Conservation (phyloP, 768 basidiomycete species). For the Punctularia strigosozonata region DNA sequence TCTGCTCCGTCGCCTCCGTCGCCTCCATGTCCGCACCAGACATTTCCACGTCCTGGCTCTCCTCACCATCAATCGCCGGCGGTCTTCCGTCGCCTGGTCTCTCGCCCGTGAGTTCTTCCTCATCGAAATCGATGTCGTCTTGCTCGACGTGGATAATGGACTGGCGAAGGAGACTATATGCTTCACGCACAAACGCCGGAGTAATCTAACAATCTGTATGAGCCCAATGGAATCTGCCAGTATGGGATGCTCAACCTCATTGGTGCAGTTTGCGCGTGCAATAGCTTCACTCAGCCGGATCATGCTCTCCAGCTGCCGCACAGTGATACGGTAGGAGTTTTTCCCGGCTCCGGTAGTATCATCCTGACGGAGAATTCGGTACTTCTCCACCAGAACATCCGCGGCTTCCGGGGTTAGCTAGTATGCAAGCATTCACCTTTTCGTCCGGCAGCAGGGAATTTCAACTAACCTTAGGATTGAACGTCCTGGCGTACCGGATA, state of each 20-base stretch:
- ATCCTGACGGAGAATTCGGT: slow-evolving; percentile 83
- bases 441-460: slow-evolving; percentile 1
- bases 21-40: slow-evolving; percentile 47
- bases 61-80: slow-evolving; percentile 26
- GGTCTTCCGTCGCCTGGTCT: slow-evolving; percentile 27
- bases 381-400: slow-evolving; percentile 90
- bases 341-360: slow-evolving; percentile 79
- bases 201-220: slow-evolving; percentile 48
- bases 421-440: slow-evolving; percentile 1
- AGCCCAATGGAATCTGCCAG: background rate
- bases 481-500: slow-evolving; percentile 94
- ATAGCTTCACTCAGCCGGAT: slow-evolving; percentile 96
- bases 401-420: slow-evolving; percentile 91
- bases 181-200: slow-evolving; percentile 90
- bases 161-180: slow-evolving; percentile 84
- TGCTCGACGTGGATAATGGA: slow-evolving; percentile 99
- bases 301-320: slow-evolving; percentile 97
- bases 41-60: slow-evolving; percentile 55
- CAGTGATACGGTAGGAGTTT: slow-evolving; percentile 95
- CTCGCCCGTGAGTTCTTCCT: slow-evolving; percentile 64
- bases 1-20: slow-evolving; percentile 37
- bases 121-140: slow-evolving; percentile 96
- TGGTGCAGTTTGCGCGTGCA: slow-evolving; percentile 90
- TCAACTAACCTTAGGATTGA: slow-evolving; percentile 79
- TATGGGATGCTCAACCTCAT: slow-evolving; percentile 43